Conservation (phyloP, 352 stramenopile genomes). For the Hyphochytrium catenoides region DNA sequence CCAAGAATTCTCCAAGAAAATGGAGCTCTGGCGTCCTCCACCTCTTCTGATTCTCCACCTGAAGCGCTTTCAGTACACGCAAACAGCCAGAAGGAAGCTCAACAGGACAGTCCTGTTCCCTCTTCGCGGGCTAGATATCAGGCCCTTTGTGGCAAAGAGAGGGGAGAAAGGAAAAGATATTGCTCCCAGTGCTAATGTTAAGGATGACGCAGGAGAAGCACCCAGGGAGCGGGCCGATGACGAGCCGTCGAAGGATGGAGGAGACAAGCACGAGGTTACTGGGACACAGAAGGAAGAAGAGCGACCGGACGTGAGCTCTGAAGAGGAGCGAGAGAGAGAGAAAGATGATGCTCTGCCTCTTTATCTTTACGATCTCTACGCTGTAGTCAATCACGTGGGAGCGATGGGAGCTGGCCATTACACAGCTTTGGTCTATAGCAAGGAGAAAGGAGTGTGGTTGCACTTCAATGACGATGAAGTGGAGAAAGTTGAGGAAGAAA, state of each 20-base stretch:
- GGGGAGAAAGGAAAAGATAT: no score
- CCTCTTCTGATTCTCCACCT: conserved; percentile 63
- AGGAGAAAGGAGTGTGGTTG: conserved; percentile 83
- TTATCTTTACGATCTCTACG: conserved; percentile 90
- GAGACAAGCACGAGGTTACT: no score
- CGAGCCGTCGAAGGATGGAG: no score
- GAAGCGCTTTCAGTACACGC: conserved; percentile 65
- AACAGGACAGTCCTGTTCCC: conserved; percentile 48
- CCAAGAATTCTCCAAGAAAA: conserved; percentile 69
- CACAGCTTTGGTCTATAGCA: conserved; percentile 50
- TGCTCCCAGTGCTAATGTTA: no score
- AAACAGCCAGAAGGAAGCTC: conserved; percentile 52
- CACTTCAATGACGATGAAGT: conserved; percentile 97
- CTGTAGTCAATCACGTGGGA: conserved; percentile 91
- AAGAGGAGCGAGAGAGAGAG: no score
- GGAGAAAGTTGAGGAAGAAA: no score
- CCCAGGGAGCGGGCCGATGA: no score
- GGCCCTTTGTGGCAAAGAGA: conserved; percentile 33
- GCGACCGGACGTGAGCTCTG: no score
- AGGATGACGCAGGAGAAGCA: no score
- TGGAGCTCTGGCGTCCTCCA: conserved; percentile 36
- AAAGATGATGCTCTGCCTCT: no score
- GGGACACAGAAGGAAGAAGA: no score
- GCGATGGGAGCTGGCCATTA: conserved; percentile 87
- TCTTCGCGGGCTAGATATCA: conserved; percentile 44